Evolutionary conservation across 2,329 filamentous ascomycete genomes (phyloP).

Genomic region (Diaporthe australafricana): DNA sequence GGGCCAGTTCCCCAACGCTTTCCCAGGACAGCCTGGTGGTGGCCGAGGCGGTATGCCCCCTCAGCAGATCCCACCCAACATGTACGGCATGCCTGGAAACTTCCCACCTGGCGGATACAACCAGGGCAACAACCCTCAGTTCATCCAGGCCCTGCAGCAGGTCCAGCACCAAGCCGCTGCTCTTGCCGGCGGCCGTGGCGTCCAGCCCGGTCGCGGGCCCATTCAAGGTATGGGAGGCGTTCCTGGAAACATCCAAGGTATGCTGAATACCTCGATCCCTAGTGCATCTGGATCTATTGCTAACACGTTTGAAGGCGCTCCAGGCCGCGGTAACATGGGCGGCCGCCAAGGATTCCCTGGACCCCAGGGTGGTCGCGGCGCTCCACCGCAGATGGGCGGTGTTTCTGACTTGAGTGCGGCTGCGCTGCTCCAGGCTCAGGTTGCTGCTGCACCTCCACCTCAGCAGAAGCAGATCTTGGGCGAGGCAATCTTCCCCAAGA

Average conservation of each 20-base stretch:
- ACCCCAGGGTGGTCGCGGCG: constrained; percentile 62
- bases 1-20: constrained; percentile 84
- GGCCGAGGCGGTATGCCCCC: constrained; percentile 86
- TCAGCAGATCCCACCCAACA: constrained; percentile 88
- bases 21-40: constrained; percentile 81
- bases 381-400: constrained; percentile 50
- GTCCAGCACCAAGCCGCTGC: constrained; percentile 67
- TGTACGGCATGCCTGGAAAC: constrained; percentile 84
- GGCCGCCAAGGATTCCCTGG: constrained; percentile 52
- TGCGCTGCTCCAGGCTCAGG: constrained; percentile 67
- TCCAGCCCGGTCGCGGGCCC: constrained; percentile 77
- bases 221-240: constrained; percentile 79
- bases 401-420: constrained; percentile 52
- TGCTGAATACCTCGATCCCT: constrained; percentile 54
- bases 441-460: constrained; percentile 65
- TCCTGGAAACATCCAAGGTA: constrained; percentile 68
- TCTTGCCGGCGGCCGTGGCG: constrained; percentile 71
- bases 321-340: constrained; percentile 48
- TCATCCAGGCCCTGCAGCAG: constrained; percentile 86
- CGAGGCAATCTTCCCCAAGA: constrained; percentile 99
- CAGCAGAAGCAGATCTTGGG: constrained; percentile 99
- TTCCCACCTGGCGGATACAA: constrained; percentile 83
- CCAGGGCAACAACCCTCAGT: constrained; percentile 83
- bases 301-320: constrained; percentile 58
- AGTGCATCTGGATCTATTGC: constrained; percentile 69